Percentiles rank a stretch among this genome's conserved stretches.
Conservation (phyloP, 768 basidiomycete species). For the Auriscalpium microsporum region DNA sequence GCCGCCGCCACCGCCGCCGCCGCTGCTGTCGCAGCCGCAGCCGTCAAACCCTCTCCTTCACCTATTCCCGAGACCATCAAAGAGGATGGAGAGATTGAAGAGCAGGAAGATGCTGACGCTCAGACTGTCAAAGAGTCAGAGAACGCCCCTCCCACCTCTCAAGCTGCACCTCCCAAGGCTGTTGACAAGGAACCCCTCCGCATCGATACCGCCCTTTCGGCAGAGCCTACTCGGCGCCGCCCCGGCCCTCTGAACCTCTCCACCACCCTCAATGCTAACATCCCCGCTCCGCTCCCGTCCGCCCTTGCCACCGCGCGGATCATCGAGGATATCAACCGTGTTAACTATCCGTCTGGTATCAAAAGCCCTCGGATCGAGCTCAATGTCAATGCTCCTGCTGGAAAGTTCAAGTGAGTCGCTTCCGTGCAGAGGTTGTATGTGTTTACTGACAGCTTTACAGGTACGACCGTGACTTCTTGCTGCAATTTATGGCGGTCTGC, state of each 20-base stretch:
- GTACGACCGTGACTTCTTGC: slow-evolving; percentile 94
- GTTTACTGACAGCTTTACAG: slow-evolving; percentile 29
- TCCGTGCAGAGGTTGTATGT: neutral
- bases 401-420: slow-evolving; percentile 70
- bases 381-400: slow-evolving; percentile 74
- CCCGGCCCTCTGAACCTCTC: slow-evolving; percentile 72
- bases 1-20: slow-evolving; percentile 31
- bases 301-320: slow-evolving; percentile 74
- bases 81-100: slow-evolving; percentile 40
- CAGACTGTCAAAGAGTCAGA: neutral
- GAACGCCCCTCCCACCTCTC: slow-evolving; percentile 17
- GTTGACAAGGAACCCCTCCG: slow-evolving; percentile 48
- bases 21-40: slow-evolving; percentile 25
- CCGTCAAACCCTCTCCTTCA: slow-evolving; percentile 3
- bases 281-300: slow-evolving; percentile 45
- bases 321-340: slow-evolving; percentile 71
- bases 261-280: slow-evolving; percentile 34
- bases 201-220: slow-evolving; percentile 50
- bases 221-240: slow-evolving; percentile 40
- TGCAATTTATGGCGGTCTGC: slow-evolving; percentile 94
- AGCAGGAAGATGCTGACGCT: slow-evolving; percentile 27
- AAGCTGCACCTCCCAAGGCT: slow-evolving; percentile 35
- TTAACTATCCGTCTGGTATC: slow-evolving; percentile 79
- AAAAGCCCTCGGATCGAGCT: slow-evolving; percentile 78
- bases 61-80: slow-evolving; percentile 27